A percentile compares a stretch with the other conserved stretches of the same genome.
Conservation (phyloP, 2,329 filamentous ascomycete genomes). For the Fusarium musae region DNA sequence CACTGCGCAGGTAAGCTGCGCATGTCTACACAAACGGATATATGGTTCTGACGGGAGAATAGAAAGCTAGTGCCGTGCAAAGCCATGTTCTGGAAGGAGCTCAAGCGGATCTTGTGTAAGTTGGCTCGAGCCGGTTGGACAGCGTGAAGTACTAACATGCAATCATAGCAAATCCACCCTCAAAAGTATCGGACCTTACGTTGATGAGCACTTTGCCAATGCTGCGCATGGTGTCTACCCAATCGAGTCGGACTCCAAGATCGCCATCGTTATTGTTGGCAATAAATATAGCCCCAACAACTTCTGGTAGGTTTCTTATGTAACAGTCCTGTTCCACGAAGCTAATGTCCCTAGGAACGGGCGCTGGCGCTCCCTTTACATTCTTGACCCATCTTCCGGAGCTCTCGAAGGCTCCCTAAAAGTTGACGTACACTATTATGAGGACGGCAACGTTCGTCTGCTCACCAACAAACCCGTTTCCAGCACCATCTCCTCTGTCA, state of each 20-base stretch:
- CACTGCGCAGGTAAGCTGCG: constrained; percentile 70
- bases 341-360: constrained; percentile 75
- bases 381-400: constrained; percentile 75
- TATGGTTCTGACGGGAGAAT: constrained; percentile 29
- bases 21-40: neutral
- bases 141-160: constrained; percentile 34
- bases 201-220: constrained; percentile 88
- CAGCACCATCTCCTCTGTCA: constrained; percentile 68
- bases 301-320: constrained; percentile 75
- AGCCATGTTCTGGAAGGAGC: constrained; percentile 81
- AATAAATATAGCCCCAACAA: constrained; percentile 99
- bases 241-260: constrained; percentile 75
- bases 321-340: neutral
- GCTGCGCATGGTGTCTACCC: constrained; percentile 87
- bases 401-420: constrained; percentile 83
- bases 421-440: constrained; percentile 99
- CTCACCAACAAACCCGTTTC: constrained; percentile 84
- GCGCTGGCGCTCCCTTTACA: constrained; percentile 91
- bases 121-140: neutral
- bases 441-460: constrained; percentile 96
- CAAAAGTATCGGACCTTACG: constrained; percentile 79
- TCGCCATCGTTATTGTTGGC: constrained; percentile 87
- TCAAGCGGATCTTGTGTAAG: constrained; percentile 83
- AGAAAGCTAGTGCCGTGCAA: constrained; percentile 87
- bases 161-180: constrained; percentile 78